Conservation (phyloP, 805 yeast genomes). For the Jamesozyma hellenica region DNA sequence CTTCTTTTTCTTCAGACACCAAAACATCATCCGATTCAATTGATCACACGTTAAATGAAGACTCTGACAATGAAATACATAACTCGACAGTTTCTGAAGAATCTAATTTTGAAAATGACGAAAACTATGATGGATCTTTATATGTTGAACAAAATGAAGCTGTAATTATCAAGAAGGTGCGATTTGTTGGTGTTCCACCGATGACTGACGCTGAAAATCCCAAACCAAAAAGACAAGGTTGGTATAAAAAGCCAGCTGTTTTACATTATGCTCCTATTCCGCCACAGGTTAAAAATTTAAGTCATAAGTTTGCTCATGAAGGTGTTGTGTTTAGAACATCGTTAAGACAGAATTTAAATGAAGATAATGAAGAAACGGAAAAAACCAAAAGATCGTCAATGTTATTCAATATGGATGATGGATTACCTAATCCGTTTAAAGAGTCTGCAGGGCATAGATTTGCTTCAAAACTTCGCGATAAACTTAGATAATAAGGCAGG, state of each 20-base stretch:
- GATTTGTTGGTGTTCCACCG: slow-evolving; percentile 31
- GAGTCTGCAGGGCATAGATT: slow-evolving; percentile 14
- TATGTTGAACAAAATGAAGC: neutral
- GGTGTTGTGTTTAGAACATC: slow-evolving; percentile 29
- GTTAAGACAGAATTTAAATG: slow-evolving; percentile 15
- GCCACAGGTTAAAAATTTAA: slow-evolving; percentile 8
- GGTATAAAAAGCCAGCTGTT: slow-evolving; percentile 31
- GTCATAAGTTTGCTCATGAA: slow-evolving; percentile 22
- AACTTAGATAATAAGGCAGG: slow-evolving; percentile 8
- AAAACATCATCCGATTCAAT: too few species aligned
- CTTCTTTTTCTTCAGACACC: too few species aligned
- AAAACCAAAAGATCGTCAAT: slow-evolving; percentile 1
- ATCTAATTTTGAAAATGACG: neutral
- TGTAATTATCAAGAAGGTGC: slow-evolving; percentile 20
- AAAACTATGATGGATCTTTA: neutral
- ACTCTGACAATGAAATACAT: too few species aligned
- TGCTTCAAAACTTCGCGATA: slow-evolving; percentile 19
- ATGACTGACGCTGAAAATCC: slow-evolving; percentile 24
- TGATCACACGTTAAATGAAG: too few species aligned
- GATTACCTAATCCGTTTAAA: slow-evolving; percentile 2
- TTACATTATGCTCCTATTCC: slow-evolving; percentile 29
- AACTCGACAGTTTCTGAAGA: too few species aligned
- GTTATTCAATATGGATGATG: slow-evolving; percentile 5
- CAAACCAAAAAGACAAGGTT: slow-evolving; percentile 27
- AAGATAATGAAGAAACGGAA: slow-evolving; percentile 1